Percentiles rank a stretch among this genome's conserved stretches.
These are phyloP conservation scores for Penicillium janthinellum DNA, from an alignment of 2,329 filamentous ascomycete species.

Conservation along the genomic window DNA sequence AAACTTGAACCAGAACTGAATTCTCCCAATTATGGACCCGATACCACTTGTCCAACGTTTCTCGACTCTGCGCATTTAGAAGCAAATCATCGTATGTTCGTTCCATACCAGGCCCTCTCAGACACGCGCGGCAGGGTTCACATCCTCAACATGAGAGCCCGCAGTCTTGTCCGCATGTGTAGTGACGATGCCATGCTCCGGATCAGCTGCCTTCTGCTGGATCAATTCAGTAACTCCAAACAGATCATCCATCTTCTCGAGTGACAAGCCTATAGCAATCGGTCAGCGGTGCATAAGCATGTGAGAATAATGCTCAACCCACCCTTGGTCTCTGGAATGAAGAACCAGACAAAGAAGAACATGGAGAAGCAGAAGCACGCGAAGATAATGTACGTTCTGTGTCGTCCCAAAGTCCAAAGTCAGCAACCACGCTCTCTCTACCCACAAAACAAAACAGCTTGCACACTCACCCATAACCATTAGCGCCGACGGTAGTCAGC, in stretches of 20 bases:
- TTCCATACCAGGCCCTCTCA: neutral
- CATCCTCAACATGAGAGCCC: conserved; percentile 18
- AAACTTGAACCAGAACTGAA: too few species aligned
- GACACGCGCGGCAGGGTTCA: neutral
- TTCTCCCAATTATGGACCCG: too few species aligned
- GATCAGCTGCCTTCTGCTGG: conserved; percentile 24
- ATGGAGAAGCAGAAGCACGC: conserved; percentile 66
- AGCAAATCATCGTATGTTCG: neutral
- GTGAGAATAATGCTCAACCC: conserved; percentile 16
- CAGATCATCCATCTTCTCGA: conserved; percentile 68
- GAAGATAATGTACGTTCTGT: conserved; percentile 63
- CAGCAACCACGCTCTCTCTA: conserved; percentile 36
- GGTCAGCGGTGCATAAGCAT: neutral
- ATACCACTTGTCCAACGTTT: neutral
- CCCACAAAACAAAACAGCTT: conserved; percentile 34
- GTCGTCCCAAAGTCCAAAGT: neutral
- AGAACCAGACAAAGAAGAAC: conserved; percentile 67
- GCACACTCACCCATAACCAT: conserved; percentile 51
- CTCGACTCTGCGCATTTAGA: neutral
- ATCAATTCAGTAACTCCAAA: conserved; percentile 60
- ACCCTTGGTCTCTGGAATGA: conserved; percentile 75
- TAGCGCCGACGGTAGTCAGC: conserved; percentile 57
- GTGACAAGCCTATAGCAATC: conserved; percentile 42
- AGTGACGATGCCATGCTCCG: conserved; percentile 16
- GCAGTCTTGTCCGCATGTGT: conserved; percentile 13